Evolutionary conservation across 306 rosid genomes (phyloP).

Genomic region (Citrullus colocynthis): DNA sequence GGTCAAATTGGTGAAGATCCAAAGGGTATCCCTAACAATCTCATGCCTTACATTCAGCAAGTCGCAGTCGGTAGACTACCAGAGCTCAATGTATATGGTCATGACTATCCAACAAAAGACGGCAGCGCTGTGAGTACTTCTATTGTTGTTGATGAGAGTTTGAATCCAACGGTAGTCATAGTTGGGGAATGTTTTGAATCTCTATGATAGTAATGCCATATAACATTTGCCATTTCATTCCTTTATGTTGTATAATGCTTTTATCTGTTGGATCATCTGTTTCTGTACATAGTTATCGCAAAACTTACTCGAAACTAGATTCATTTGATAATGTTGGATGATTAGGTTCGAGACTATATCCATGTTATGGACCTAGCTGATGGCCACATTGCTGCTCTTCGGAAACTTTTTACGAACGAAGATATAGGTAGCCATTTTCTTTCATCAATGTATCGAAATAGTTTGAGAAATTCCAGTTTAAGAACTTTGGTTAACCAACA

Average conservation of each 20-base stretch:
- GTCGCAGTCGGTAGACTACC: constrained; percentile 89
- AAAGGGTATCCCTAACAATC: constrained; percentile 83
- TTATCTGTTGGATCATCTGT: not conserved
- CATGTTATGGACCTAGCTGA: constrained; percentile 99
- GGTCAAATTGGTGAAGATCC: constrained; percentile 95
- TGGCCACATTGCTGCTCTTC: constrained; percentile 88
- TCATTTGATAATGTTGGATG: not conserved
- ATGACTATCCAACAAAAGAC: constrained; percentile 81
- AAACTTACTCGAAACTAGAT: not conserved
- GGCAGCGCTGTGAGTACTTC: constrained; percentile 64
- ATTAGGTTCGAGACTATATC: constrained; percentile 85
- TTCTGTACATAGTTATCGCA: not conserved
- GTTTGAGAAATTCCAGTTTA: not conserved
- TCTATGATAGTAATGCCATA: not conserved
- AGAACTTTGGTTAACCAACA: not conserved
- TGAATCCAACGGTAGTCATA: not conserved
- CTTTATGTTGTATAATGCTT: not conserved
- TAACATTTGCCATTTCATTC: not conserved
- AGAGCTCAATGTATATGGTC: constrained; percentile 72
- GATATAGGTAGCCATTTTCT: constrained; percentile 34
- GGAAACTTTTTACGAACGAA: constrained; percentile 56
- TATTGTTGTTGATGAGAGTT: not conserved
- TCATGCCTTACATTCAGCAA: constrained; percentile 94
- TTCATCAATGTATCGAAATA: not conserved
- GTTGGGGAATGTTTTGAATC: not conserved